Evolutionary conservation across 192 early-diverging fungal genomes (phyloP).

Genomic region (Linnemannia elongata): DNA sequence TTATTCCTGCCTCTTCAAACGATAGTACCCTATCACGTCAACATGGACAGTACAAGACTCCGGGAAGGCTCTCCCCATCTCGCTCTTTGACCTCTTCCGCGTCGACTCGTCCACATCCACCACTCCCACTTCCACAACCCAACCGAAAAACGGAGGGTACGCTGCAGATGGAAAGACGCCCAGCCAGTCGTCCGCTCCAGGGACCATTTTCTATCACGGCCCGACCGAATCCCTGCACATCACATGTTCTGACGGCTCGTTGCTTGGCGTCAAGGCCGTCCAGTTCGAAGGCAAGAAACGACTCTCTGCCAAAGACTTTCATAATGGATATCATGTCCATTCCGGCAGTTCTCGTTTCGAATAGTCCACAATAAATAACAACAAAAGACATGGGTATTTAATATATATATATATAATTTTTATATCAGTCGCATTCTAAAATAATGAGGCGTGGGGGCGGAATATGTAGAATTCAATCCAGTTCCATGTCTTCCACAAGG

Average conservation of each 20-base stretch:
- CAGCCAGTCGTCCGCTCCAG: conserved; percentile 5
- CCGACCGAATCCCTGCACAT: conserved; percentile 59
- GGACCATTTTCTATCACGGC: conserved; percentile 40
- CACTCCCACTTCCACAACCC: neutral
- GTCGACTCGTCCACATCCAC: neutral
- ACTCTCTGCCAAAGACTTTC: conserved; percentile 71
- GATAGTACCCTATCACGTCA: conserved; percentile 68
- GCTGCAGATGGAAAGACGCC: conserved; percentile 14
- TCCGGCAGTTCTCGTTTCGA: conserved; percentile 47
- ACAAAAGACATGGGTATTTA: neutral
- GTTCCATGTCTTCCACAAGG: neutral
- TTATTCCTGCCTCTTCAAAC: conserved; percentile 11
- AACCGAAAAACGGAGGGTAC: conserved; percentile 7
- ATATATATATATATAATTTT: too few species aligned
- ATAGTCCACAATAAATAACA: conserved; percentile 6
- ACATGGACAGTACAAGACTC: conserved; percentile 59
- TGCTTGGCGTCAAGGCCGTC: conserved; percentile 62
- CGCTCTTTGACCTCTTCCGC: conserved; percentile 39
- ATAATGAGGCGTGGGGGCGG: too few species aligned
- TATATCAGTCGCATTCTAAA: too few species aligned
- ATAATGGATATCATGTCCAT: conserved; percentile 76
- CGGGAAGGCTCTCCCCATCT: conserved; percentile 59
- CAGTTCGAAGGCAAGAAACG: conserved; percentile 74
- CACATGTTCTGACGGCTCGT: conserved; percentile 64
- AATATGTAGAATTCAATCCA: neutral